Percentiles rank a stretch among this genome's conserved stretches.
Evolutionary conservation across 2,329 filamentous ascomycete species (phyloP).

Genomic region (Ophiostoma himal-ulmi): DNA sequence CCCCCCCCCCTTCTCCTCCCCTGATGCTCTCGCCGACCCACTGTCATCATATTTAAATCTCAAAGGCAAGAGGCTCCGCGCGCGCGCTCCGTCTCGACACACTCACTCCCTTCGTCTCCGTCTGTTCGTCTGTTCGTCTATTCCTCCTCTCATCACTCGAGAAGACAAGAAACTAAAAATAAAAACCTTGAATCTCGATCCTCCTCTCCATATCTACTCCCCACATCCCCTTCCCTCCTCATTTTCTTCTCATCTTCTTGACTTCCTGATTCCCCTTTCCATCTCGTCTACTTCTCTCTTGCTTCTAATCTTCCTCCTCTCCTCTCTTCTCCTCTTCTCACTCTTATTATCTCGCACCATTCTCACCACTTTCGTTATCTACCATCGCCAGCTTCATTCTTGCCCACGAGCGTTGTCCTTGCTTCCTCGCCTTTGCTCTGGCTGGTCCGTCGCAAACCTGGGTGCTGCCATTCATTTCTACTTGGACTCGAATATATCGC

Average conservation of each 20-base stretch:
- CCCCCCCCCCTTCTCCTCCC: not conserved
- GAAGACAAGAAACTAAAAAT: not conserved
- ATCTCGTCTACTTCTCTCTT: not conserved
- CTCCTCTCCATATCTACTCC: constrained; percentile 16
- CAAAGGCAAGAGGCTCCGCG: constrained; percentile 5
- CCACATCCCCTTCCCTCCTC: constrained; percentile 17
- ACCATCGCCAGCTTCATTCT: not conserved
- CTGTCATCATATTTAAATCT: not conserved
- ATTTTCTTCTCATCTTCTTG: constrained; percentile 7
- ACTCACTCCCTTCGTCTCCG: not conserved
- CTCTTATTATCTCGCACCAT: not conserved
- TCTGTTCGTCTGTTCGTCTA: not conserved
- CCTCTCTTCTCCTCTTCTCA: not conserved
- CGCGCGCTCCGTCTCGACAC: constrained; percentile 1
- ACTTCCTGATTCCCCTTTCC: constrained; percentile 2
- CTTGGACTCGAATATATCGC: not conserved
- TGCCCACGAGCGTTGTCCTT: not conserved
- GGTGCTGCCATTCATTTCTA: not conserved
- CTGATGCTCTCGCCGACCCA: constrained; percentile 7
- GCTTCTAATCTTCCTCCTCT: not conserved
- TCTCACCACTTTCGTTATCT: constrained; percentile 7
- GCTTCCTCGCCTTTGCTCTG: constrained; percentile 19
- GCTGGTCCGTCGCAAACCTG: constrained; percentile 26
- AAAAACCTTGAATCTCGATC: not conserved
- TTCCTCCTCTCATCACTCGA: constrained; percentile 3